Percentiles rank a stretch among this genome's conserved stretches.
phyloP scores from a whole-genome alignment of 1,284 basidiomycete species.

The Pterula multifida region DNA sequence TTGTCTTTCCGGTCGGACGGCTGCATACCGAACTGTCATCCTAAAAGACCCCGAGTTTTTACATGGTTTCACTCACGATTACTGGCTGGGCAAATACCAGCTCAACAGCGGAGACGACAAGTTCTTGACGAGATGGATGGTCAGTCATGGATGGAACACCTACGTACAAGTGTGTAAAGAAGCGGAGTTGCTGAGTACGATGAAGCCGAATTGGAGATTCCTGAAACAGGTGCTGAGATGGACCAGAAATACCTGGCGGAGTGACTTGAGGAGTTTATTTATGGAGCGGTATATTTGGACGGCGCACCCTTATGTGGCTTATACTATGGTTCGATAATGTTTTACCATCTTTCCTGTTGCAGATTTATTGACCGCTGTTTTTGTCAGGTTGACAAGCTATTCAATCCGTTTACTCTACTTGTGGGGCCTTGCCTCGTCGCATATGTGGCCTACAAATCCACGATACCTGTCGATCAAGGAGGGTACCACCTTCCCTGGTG shows the following conservation, averaged over 20 bases:
- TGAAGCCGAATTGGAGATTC: slow-evolving; percentile 95
- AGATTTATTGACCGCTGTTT: not conserved
- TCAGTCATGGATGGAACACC: slow-evolving; percentile 86
- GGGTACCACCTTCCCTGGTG: slow-evolving; percentile 88
- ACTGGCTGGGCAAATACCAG: slow-evolving; percentile 87
- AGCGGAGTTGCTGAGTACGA: slow-evolving; percentile 82
- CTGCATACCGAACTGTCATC: slow-evolving; percentile 86
- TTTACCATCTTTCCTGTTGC: not conserved
- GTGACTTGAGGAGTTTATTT: slow-evolving; percentile 79
- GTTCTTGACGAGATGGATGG: slow-evolving; percentile 94
- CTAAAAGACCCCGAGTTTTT: slow-evolving; percentile 89
- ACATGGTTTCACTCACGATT: slow-evolving; percentile 87
- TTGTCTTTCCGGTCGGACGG: slow-evolving; percentile 84
- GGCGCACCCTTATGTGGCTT: slow-evolving; percentile 80
- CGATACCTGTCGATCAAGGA: slow-evolving; percentile 51
- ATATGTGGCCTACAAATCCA: slow-evolving; percentile 70
- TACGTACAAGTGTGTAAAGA: slow-evolving; percentile 88
- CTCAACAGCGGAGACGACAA: slow-evolving; percentile 91
- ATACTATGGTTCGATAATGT: slow-evolving; percentile 78
- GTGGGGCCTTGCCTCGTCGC: slow-evolving; percentile 72
- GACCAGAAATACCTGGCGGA: slow-evolving; percentile 90
- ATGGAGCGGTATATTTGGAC: slow-evolving; percentile 85
- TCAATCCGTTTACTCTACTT: slow-evolving; percentile 83
- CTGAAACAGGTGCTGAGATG: slow-evolving; percentile 85
- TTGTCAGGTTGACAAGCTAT: slow-evolving; percentile 71